Conservation (phyloP, 2,329 filamentous ascomycete genomes). For the Fusarium robinianum region DNA sequence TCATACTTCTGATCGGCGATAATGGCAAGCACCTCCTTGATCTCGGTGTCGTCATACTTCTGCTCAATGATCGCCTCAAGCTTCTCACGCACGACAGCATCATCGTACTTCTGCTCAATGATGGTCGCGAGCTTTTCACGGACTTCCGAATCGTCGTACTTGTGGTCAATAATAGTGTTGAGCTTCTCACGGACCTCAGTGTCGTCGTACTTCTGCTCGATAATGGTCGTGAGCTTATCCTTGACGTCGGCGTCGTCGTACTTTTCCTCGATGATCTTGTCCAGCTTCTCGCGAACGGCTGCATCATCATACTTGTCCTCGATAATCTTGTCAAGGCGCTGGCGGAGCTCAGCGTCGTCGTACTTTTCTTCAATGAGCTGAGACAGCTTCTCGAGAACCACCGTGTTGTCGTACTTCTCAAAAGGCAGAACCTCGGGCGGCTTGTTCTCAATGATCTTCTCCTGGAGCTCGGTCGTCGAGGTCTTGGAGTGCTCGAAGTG, state of each 20-base stretch:
- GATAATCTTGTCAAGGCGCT: slow-evolving; percentile 42
- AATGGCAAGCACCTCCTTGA: slow-evolving; percentile 33
- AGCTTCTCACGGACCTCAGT: slow-evolving; percentile 43
- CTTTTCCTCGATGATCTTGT: slow-evolving; percentile 43
- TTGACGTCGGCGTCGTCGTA: slow-evolving; percentile 39
- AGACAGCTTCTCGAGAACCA: slow-evolving; percentile 39
- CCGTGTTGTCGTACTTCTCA: slow-evolving; percentile 55
- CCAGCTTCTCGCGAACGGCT: slow-evolving; percentile 55
- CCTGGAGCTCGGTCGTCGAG: slow-evolving; percentile 58
- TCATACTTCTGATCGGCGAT: slow-evolving; percentile 37
- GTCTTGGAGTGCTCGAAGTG: slow-evolving; percentile 88
- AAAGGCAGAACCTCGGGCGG: slow-evolving; percentile 60
- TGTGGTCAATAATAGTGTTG: slow-evolving; percentile 60
- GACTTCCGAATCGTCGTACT: slow-evolving; percentile 55
- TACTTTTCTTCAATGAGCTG: slow-evolving; percentile 34
- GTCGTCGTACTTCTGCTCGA: slow-evolving; percentile 63
- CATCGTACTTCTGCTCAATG: slow-evolving; percentile 35
- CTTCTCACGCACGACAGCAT: slow-evolving; percentile 31
- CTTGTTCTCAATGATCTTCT: slow-evolving; percentile 65
- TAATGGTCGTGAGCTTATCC: slow-evolving; percentile 38
- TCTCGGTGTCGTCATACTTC: slow-evolving; percentile 40
- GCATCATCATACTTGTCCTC: slow-evolving; percentile 60
- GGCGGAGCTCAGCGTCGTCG: slow-evolving; percentile 36
- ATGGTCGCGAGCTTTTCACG: slow-evolving; percentile 57
- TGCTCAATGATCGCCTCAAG: slow-evolving; percentile 41